Conservation (phyloP, 768 basidiomycete species). For the Auriscalpium microsporum region DNA sequence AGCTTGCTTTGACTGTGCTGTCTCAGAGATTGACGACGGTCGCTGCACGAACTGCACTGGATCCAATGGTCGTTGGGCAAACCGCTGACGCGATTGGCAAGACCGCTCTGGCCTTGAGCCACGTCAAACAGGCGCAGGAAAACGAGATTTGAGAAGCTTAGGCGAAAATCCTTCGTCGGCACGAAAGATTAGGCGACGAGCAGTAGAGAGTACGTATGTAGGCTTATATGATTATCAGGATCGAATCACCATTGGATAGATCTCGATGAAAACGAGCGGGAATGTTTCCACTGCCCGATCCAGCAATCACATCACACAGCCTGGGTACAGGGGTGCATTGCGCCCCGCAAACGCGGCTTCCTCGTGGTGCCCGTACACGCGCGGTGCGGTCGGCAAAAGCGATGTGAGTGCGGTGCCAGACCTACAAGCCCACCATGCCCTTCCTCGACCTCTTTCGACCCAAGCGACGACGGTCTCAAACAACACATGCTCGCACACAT, state of each 20-base stretch:
- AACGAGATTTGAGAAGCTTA: too few relatives aligned
- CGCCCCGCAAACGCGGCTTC: background rate
- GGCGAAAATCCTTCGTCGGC: too few relatives aligned
- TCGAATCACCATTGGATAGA: too few relatives aligned
- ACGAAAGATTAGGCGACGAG: too few relatives aligned
- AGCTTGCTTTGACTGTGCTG: constrained; percentile 2
- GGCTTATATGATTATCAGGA: too few relatives aligned
- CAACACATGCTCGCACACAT: background rate
- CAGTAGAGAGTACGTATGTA: too few relatives aligned
- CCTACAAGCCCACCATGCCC: constrained; percentile 11
- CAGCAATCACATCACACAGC: too few relatives aligned
- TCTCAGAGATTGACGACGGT: constrained; percentile 9
- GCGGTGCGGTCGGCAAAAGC: too few relatives aligned
- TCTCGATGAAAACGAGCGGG: too few relatives aligned
- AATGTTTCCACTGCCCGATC: background rate
- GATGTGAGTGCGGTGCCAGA: background rate
- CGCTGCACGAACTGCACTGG: constrained; percentile 5
- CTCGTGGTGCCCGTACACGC: background rate
- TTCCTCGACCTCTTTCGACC: constrained; percentile 12
- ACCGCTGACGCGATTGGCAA: constrained; percentile 14
- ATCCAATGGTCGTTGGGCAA: constrained; percentile 8
- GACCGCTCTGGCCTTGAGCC: constrained; percentile 9
- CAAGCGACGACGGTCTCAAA: constrained; percentile 4
- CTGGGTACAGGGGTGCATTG: too few relatives aligned
- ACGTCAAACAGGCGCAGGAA: background rate